Percentiles rank a stretch among this genome's conserved stretches.
These are phyloP conservation scores for Dendrocalamus sinicus DNA, from an alignment of 176 grass and related monocot species.

Conservation along the genomic window DNA sequence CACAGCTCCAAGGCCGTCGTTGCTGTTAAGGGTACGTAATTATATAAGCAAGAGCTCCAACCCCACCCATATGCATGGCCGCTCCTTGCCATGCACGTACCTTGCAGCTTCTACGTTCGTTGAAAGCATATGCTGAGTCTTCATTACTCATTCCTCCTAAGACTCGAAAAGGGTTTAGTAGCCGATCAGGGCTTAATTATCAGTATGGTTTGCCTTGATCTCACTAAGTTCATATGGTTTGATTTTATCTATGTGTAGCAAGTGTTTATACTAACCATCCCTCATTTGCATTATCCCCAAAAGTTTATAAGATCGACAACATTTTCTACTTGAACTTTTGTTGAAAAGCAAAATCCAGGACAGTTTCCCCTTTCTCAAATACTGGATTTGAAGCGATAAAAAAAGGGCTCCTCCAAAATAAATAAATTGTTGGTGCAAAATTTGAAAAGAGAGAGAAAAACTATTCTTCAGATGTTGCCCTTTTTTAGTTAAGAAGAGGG, in stretches of 20 bases:
- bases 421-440: not conserved
- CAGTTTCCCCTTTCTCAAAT: not conserved
- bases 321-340: not conserved
- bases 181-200: not conserved
- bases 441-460: not conserved
- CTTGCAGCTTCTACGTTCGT: not conserved
- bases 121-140: not conserved
- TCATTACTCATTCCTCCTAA: not conserved
- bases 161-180: not conserved
- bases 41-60: not conserved
- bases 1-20: conserved; percentile 59
- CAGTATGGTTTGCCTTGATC: not conserved
- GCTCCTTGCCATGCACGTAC: not conserved
- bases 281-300: not conserved
- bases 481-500: not conserved
- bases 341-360: not conserved
- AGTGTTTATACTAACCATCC: too few relatives aligned
- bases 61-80: not conserved
- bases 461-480: not conserved
- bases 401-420: too few relatives aligned
- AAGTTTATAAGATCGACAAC: not conserved
- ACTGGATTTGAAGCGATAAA: not conserved
- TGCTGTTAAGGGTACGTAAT: conserved; percentile 39
- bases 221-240: not conserved
- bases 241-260: not conserved